These are phyloP conservation scores for Azolla pinnata DNA, from an alignment of 75 land plant species.

Conservation along the genomic window DNA sequence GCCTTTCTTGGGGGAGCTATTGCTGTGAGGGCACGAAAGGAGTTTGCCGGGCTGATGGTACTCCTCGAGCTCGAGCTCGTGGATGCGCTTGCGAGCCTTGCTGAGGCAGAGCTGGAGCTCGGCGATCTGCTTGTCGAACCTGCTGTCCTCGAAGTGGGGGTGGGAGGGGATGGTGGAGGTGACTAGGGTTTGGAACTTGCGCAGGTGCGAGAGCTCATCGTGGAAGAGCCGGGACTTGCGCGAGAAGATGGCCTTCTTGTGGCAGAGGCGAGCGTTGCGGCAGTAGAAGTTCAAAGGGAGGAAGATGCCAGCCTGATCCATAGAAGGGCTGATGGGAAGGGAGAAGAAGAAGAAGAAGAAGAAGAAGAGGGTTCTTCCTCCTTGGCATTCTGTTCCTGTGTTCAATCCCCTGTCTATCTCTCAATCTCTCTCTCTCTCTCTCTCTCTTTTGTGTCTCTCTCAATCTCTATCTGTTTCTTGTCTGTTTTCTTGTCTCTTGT, in stretches of 20 bases:
- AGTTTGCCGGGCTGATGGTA: too few relatives aligned
- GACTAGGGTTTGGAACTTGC: constrained; percentile 16
- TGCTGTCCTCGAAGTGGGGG: constrained; percentile 18
- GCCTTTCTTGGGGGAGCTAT: constrained; percentile 1
- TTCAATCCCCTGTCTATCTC: too few relatives aligned
- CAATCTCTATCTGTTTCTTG: too few relatives aligned
- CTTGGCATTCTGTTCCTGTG: too few relatives aligned
- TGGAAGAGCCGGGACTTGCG: constrained; percentile 12
- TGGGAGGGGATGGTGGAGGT: constrained; percentile 25
- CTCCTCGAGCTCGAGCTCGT: constrained; percentile 21
- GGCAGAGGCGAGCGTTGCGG: constrained; percentile 27
- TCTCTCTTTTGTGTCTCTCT: too few relatives aligned
- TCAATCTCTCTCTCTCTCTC: too few relatives aligned
- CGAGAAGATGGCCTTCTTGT: constrained; percentile 22
- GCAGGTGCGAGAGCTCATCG: constrained; percentile 27
- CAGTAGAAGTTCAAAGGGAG: constrained; percentile 33
- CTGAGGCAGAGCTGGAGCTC: constrained; percentile 19
- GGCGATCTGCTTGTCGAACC: constrained; percentile 15
- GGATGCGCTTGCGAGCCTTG: constrained; percentile 14
- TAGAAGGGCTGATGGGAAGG: neutral
- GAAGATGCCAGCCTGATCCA: constrained; percentile 30
- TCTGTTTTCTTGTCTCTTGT: too few relatives aligned
- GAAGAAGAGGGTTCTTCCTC: too few relatives aligned
- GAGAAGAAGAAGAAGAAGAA: neutral
- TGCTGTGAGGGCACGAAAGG: too few relatives aligned